Evolutionary conservation across 768 basidiomycete genomes (phyloP).

Genomic region (Scleroderma citrinum): DNA sequence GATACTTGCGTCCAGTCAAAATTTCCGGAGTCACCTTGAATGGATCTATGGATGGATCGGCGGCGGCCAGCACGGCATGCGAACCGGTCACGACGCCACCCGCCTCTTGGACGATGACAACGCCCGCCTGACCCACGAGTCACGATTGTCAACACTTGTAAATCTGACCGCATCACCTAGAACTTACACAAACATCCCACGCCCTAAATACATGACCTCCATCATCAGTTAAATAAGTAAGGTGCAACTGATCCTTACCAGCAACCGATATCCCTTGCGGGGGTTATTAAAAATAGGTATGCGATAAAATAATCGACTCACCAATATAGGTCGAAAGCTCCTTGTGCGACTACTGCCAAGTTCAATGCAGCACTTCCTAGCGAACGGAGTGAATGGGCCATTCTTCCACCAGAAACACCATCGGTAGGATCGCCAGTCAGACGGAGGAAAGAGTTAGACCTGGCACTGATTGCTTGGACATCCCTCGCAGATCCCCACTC

Average conservation of each 20-base stretch:
- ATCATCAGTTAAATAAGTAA: background rate
- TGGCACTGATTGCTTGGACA: conserved; percentile 45
- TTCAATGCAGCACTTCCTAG: conserved; percentile 83
- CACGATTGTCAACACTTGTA: background rate
- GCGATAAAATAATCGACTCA: conserved; percentile 26
- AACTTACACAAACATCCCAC: conserved; percentile 79
- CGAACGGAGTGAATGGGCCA: conserved; percentile 81
- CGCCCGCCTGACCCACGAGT: conserved; percentile 56
- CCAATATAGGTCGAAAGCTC: conserved; percentile 86
- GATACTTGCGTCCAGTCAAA: conserved; percentile 72
- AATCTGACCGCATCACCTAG: background rate
- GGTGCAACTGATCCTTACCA: conserved; percentile 34
- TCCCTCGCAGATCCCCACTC: conserved; percentile 88
- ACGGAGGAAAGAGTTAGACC: conserved; percentile 61
- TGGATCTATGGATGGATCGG: conserved; percentile 28
- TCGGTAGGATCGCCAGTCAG: conserved; percentile 64
- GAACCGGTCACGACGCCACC: conserved; percentile 78
- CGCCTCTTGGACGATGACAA: conserved; percentile 87
- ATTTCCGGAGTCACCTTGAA: conserved; percentile 65
- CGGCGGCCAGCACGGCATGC: conserved; percentile 38
- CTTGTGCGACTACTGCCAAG: conserved; percentile 80
- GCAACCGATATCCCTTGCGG: conserved; percentile 74
- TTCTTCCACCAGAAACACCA: conserved; percentile 61
- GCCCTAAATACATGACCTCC: conserved; percentile 35
- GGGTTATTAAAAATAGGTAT: background rate